Conservation (phyloP, 2,329 filamentous ascomycete species). For the Helotiales sp. region DNA sequence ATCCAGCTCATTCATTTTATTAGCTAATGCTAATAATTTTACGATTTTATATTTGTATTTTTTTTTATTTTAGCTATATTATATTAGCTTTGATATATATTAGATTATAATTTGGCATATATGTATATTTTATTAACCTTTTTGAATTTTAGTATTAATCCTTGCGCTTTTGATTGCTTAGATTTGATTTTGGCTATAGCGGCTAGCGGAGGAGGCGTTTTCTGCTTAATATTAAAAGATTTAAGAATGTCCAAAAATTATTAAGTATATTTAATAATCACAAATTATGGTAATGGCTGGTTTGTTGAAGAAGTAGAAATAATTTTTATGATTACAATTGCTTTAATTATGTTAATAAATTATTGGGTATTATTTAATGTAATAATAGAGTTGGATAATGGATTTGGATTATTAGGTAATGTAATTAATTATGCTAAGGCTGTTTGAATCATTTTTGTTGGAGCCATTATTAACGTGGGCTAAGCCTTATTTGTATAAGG, state of each 20-base stretch:
- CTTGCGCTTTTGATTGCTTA: constrained; percentile 20
- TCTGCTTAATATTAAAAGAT: constrained; percentile 22
- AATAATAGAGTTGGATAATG: too few species aligned
- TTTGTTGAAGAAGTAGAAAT: constrained; percentile 19
- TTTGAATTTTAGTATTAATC: constrained; percentile 33
- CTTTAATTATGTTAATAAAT: too few species aligned
- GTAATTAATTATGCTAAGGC: too few species aligned
- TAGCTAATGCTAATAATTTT: constrained; percentile 28
- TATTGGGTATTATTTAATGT: too few species aligned
- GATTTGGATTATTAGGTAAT: too few species aligned
- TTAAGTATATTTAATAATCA: constrained; percentile 22
- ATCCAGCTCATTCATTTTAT: constrained; percentile 25
- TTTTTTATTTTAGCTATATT: constrained; percentile 33
- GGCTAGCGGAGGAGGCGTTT: constrained; percentile 8
- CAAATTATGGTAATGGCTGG: constrained; percentile 10
- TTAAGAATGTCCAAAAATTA: constrained; percentile 20
- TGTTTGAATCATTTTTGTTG: too few species aligned
- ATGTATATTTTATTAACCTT: constrained; percentile 32
- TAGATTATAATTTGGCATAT: constrained; percentile 4
- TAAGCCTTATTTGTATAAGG: too few species aligned
- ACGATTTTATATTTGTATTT: constrained; percentile 41
- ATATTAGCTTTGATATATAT: constrained; percentile 16
- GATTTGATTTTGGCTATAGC: constrained; percentile 11
- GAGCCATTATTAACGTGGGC: too few species aligned
- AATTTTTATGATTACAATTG: too few species aligned